A percentile compares a stretch with the other conserved stretches of the same genome.
phyloP scores from a whole-genome alignment of 2,329 filamentous ascomycete genomes.

The Stromatinia cepivora region DNA sequence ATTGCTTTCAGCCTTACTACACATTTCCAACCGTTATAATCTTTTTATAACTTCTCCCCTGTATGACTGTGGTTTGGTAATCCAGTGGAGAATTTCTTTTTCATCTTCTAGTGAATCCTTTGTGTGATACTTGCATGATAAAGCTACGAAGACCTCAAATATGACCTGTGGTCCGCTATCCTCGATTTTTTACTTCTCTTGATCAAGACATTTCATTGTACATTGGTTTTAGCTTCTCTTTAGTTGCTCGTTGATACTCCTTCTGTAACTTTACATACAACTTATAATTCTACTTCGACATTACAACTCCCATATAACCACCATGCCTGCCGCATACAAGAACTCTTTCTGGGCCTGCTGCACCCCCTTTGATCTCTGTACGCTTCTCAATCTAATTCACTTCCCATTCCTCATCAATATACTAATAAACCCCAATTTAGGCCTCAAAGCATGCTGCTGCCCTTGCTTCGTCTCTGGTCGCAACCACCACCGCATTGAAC shows the following conservation, averaged over 20 bases:
- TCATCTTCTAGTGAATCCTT: conserved; percentile 6
- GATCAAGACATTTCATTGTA: background rate
- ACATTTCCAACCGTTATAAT: background rate
- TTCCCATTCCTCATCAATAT: background rate
- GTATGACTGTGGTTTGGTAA: background rate
- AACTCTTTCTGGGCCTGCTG: conserved; percentile 22
- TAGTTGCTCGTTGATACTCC: background rate
- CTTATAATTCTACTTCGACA: background rate
- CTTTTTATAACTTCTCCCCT: conserved; percentile 4
- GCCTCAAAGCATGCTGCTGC: conserved; percentile 15
- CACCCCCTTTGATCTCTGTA: conserved; percentile 16
- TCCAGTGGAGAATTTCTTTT: background rate
- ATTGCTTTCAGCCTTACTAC: conserved; percentile 16
- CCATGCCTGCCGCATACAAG: conserved; percentile 8
- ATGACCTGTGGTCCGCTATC: background rate
- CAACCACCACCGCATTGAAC: conserved; percentile 20
- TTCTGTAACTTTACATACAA: background rate
- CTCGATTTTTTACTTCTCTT: too few relatives aligned
- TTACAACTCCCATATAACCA: background rate
- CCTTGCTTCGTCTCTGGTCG: conserved; percentile 23
- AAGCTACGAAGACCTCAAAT: conserved; percentile 1
- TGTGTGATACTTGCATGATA: background rate
- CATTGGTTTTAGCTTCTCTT: background rate
- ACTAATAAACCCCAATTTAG: background rate
- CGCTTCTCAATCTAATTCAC: background rate